Percentiles rank a stretch among this genome's conserved stretches.
Evolutionary conservation across 2,329 filamentous ascomycete genomes (phyloP).

Genomic region (Penicillium sp.): DNA sequence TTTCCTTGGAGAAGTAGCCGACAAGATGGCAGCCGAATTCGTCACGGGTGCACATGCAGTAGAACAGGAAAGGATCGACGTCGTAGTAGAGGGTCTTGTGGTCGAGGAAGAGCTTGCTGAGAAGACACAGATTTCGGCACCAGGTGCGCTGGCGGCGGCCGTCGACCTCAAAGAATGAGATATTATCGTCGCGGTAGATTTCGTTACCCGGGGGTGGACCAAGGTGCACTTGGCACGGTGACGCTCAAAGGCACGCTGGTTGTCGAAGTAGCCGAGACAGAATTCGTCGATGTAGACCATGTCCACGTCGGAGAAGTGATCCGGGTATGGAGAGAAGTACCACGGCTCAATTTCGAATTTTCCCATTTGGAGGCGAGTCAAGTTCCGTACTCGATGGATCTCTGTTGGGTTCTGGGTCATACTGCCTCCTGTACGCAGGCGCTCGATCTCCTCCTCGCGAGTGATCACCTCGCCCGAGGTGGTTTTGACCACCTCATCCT

Average conservation of each 20-base stretch:
- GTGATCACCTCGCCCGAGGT: slow-evolving; percentile 41
- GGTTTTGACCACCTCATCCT: slow-evolving; percentile 35
- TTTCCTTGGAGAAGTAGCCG: slow-evolving; percentile 99
- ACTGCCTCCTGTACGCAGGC: slow-evolving; percentile 84
- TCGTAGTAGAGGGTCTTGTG: slow-evolving; percentile 98
- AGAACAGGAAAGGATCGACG: slow-evolving; percentile 94
- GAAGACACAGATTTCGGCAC: slow-evolving; percentile 91
- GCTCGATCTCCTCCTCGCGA: slow-evolving; percentile 90
- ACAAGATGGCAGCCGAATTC: slow-evolving; percentile 92
- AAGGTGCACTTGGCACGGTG: slow-evolving; percentile 87
- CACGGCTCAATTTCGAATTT: slow-evolving; percentile 88
- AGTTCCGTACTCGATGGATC: slow-evolving; percentile 89
- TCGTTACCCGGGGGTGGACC: slow-evolving; percentile 95
- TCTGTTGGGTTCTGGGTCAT: slow-evolving; percentile 99
- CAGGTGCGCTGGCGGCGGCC: slow-evolving; percentile 97
- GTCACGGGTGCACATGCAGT: slow-evolving; percentile 92
- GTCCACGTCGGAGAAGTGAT: slow-evolving; percentile 80
- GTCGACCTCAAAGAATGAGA: slow-evolving; percentile 96
- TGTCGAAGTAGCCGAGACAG: slow-evolving; percentile 85
- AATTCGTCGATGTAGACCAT: slow-evolving; percentile 97
- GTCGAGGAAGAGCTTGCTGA: slow-evolving; percentile 95
- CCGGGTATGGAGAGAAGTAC: slow-evolving; percentile 98
- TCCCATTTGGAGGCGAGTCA: slow-evolving; percentile 91
- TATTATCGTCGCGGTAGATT: slow-evolving; percentile 85
- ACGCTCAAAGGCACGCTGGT: slow-evolving; percentile 72